These are phyloP conservation scores for Draba incana DNA, from an alignment of 345 rosid genomes.

Conservation along the genomic window DNA sequence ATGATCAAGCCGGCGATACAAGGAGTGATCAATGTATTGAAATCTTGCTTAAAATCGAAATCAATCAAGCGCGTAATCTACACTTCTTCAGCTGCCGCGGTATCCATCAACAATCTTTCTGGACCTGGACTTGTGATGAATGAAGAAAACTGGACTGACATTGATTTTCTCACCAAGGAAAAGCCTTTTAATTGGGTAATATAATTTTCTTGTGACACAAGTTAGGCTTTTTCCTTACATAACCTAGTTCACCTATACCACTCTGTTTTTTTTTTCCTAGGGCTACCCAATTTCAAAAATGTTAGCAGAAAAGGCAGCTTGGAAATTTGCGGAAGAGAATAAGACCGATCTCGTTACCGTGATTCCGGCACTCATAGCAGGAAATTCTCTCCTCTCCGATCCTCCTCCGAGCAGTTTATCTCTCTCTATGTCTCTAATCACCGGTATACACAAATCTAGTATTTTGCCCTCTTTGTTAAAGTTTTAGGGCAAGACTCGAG, in stretches of 20 bases:
- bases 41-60: conserved; percentile 63
- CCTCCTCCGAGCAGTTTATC: conserved; percentile 66
- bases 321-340: conserved; percentile 65
- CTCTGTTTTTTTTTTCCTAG: conserved; percentile 46
- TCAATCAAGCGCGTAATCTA: conserved; percentile 74
- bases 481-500: conserved; percentile 1
- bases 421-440: conserved; percentile 61
- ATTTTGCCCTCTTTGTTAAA: neutral
- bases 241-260: conserved; percentile 1
- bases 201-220: conserved; percentile 16
- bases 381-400: conserved; percentile 58
- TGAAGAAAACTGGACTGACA: conserved; percentile 78
- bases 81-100: conserved; percentile 93
- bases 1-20: conserved; percentile 88
- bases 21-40: conserved; percentile 80
- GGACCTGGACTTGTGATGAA: conserved; percentile 69
- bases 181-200: conserved; percentile 93
- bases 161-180: conserved; percentile 59
- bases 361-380: conserved; percentile 69
- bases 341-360: conserved; percentile 74
- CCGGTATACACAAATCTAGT: conserved; percentile 48
- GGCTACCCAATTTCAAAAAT: conserved; percentile 78
- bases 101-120: conserved; percentile 57
- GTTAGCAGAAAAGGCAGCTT: conserved; percentile 79
- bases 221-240: conserved; percentile 1